Conservation (phyloP, 306 rosid species). For the Trifolium subterraneum region DNA sequence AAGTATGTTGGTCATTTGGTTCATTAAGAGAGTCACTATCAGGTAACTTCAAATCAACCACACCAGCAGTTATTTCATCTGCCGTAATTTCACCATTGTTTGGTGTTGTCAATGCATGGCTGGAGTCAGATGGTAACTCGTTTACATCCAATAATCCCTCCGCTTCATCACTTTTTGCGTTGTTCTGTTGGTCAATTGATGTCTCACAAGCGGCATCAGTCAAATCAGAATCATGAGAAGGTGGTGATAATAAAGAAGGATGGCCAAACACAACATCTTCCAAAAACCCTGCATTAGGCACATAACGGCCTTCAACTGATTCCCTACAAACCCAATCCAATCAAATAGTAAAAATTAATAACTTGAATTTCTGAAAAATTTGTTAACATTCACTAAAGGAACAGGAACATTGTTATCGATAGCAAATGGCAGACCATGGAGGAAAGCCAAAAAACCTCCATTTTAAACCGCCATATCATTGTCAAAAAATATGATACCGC, state of each 20-base stretch:
- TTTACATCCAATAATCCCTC: constrained; percentile 49
- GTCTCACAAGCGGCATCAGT: constrained; percentile 46
- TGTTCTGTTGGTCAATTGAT: constrained; percentile 49
- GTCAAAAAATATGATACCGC: neutral
- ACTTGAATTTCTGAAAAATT: constrained; percentile 17
- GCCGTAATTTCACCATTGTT: constrained; percentile 42
- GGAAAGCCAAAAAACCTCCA: neutral
- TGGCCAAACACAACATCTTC: constrained; percentile 87
- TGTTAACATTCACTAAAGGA: neutral
- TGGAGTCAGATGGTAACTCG: constrained; percentile 48
- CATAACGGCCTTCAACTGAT: constrained; percentile 68
- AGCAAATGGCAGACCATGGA: neutral
- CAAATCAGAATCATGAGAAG: constrained; percentile 51
- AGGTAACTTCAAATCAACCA: constrained; percentile 64
- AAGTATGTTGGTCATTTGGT: constrained; percentile 54
- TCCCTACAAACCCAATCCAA: constrained; percentile 64
- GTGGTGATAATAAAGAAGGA: constrained; percentile 59
- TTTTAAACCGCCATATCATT: neutral
- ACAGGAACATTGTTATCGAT: neutral
- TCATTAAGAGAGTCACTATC: constrained; percentile 56
- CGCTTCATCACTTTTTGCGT: constrained; percentile 35
- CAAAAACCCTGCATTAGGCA: constrained; percentile 89
- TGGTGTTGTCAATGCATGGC: constrained; percentile 21
- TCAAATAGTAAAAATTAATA: constrained; percentile 16
- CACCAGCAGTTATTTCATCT: constrained; percentile 50